Conservation (phyloP, 2,329 filamentous ascomycete genomes). For the Fusarium newnesense region DNA sequence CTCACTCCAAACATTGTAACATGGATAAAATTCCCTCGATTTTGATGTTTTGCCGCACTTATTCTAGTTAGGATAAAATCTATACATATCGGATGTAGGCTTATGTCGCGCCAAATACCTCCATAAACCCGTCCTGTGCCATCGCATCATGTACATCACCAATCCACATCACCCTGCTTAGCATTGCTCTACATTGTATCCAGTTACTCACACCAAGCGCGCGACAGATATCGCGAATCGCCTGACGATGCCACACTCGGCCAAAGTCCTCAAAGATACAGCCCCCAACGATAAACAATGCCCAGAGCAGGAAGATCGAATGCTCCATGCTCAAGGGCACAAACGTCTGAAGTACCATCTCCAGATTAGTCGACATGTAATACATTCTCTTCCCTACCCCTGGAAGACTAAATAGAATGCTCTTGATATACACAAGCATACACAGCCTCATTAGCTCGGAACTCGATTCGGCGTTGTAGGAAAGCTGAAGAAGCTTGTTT, state of each 20-base stretch:
- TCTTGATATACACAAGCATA: neutral
- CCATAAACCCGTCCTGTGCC: accelerated
- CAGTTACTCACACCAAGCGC: accelerated
- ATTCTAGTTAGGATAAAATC: no score
- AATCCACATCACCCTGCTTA: accelerated
- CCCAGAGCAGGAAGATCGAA: neutral
- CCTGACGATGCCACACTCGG: neutral
- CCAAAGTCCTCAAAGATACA: neutral
- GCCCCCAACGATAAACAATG: accelerated
- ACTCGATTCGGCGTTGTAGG: accelerated
- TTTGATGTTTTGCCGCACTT: no score
- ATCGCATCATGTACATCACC: accelerated
- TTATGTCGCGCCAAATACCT: accelerated
- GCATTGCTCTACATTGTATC: accelerated
- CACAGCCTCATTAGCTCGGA: neutral
- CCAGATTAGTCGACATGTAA: accelerated
- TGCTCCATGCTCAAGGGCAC: accelerated
- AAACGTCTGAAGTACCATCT: accelerated
- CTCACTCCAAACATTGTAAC: no score
- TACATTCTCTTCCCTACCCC: neutral
- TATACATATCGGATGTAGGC: no score
- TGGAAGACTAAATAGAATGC: neutral
- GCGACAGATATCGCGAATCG: accelerated
- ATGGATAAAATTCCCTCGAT: no score
- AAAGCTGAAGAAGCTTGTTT: neutral